phyloP scores from a whole-genome alignment of 139 green algal species.

The Auxenochlorella pyrenoidosa region DNA sequence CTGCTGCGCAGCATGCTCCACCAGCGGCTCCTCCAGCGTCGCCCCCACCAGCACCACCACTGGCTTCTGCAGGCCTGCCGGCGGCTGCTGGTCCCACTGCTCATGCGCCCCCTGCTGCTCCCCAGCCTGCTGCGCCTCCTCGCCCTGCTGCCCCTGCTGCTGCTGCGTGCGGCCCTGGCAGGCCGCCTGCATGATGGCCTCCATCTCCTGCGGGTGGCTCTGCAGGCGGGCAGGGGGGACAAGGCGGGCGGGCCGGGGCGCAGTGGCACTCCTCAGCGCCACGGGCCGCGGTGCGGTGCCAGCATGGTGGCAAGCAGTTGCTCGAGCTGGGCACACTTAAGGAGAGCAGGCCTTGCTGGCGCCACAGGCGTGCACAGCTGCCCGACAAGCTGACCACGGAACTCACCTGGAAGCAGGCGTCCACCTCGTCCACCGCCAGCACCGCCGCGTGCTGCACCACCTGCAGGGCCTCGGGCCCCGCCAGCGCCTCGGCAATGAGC shows the following conservation, averaged over 20 bases:
- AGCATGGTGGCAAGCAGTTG: too few species aligned
- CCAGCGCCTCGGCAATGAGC: constrained; percentile 51
- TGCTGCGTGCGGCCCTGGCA: neutral
- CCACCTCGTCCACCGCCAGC: constrained; percentile 67
- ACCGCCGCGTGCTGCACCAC: constrained; percentile 26
- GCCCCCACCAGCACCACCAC: constrained; percentile 79
- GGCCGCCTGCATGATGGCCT: constrained; percentile 58
- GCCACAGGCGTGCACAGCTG: too few species aligned
- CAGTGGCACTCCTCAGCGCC: too few species aligned
- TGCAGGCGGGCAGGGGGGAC: constrained; percentile 20
- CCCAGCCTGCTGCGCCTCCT: neutral
- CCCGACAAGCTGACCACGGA: too few species aligned
- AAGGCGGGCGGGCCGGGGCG: too few species aligned
- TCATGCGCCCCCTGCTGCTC: neutral
- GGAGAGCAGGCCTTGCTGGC: too few species aligned
- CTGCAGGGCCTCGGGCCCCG: constrained; percentile 6
- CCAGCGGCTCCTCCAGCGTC: constrained; percentile 60
- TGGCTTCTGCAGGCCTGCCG: constrained; percentile 32
- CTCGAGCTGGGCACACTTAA: neutral
- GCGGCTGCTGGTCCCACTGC: constrained; percentile 21
- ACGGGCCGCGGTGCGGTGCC: too few species aligned
- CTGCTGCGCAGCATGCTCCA: constrained; percentile 39
- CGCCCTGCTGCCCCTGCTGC: neutral
- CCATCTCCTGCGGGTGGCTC: constrained; percentile 57
- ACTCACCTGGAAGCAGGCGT: constrained; percentile 60